phyloP scores from a whole-genome alignment of 306 rosid species.

The Purshia tridentata region DNA sequence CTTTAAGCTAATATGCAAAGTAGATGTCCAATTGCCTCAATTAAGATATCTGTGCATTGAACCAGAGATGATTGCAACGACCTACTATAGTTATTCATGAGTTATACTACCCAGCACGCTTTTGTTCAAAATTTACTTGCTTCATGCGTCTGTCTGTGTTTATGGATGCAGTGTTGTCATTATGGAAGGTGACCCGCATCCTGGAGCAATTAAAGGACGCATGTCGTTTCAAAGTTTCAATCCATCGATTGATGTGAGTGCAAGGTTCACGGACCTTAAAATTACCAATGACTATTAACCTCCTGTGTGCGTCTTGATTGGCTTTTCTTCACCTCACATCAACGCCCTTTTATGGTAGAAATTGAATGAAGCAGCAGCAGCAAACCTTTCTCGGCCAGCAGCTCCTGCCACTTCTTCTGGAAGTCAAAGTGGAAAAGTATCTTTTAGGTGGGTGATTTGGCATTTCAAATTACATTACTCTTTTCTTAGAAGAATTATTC shows the following conservation, averaged over 20 bases:
- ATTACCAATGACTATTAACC: constrained; percentile 17
- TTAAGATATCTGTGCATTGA: background rate
- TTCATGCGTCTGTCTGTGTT: constrained; percentile 12
- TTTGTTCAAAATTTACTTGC: constrained; percentile 9
- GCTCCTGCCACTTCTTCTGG: constrained; percentile 41
- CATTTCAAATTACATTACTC: background rate
- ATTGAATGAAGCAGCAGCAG: constrained; percentile 65
- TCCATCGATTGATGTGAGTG: constrained; percentile 90
- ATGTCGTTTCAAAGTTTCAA: constrained; percentile 87
- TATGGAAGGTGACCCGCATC: constrained; percentile 92
- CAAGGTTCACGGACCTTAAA: constrained; percentile 27
- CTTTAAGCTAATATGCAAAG: background rate
- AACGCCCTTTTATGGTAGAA: constrained; percentile 54
- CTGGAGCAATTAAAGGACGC: constrained; percentile 75
- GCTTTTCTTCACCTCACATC: constrained; percentile 31
- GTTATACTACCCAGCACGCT: background rate
- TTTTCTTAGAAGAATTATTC: background rate
- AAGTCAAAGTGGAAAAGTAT: constrained; percentile 41
- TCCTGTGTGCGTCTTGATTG: constrained; percentile 13
- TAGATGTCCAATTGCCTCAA: background rate
- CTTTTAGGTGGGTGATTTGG: constrained; percentile 50
- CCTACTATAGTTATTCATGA: background rate
- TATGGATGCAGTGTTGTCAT: constrained; percentile 55
- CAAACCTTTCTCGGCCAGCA: constrained; percentile 42
- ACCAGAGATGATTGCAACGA: background rate